These are phyloP conservation scores for Smallanthus sonchifolius DNA, from an alignment of 129 eudicot genomes.

Conservation along the genomic window DNA sequence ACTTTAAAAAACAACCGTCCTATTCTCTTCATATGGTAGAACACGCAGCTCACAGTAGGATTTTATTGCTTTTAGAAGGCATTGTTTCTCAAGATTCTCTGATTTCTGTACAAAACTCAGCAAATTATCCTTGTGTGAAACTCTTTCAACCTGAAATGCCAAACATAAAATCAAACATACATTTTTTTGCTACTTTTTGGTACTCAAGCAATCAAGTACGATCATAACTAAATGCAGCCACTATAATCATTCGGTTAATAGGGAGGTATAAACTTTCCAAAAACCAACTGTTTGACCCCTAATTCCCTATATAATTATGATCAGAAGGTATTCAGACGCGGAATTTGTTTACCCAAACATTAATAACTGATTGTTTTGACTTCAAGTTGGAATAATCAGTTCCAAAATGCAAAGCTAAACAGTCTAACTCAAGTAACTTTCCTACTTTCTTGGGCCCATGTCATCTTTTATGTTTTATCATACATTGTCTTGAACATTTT, in stretches of 20 bases:
- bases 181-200: not conserved
- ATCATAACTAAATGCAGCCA: not conserved
- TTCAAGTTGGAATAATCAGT: not conserved
- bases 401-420: not conserved
- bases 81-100: conserved; percentile 89
- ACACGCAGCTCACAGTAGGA: conserved; percentile 88
- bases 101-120: conserved; percentile 79
- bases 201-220: not conserved
- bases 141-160: conserved; percentile 72
- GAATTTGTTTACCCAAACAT: not conserved
- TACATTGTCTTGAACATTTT: not conserved
- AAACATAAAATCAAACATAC: not conserved
- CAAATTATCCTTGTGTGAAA: conserved; percentile 88
- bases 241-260: not conserved
- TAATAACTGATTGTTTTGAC: not conserved
- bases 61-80: conserved; percentile 80
- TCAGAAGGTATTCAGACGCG: not conserved
- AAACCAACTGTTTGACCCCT: not conserved
- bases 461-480: not conserved
- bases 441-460: not conserved
- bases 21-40: conserved; percentile 70
- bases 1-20: conserved; percentile 76
- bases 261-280: not conserved
- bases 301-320: not conserved
- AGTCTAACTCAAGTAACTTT: conserved; percentile 4